Percentiles rank a stretch among this genome's conserved stretches.
Evolutionary conservation across 78 protist species (phyloP).

Genomic region (Isochrysis galbana): DNA sequence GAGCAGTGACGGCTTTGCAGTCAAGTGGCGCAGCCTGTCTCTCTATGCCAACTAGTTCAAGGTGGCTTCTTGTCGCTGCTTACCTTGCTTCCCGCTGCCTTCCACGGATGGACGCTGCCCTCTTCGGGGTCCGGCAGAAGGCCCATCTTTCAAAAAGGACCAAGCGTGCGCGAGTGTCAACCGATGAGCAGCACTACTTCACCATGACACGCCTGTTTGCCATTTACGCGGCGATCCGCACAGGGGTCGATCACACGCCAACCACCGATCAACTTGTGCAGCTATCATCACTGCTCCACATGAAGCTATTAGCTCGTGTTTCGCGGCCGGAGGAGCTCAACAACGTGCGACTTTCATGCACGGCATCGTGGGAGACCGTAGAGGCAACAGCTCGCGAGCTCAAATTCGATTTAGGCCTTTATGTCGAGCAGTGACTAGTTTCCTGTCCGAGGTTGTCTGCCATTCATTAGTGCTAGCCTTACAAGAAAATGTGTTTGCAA

Average conservation of each 20-base stretch:
- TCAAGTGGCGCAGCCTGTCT: neutral
- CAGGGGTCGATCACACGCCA: neutral
- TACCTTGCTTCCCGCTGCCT: neutral
- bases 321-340: neutral
- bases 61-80: neutral
- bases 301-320: neutral
- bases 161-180: neutral
- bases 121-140: neutral
- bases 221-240: neutral
- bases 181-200: neutral
- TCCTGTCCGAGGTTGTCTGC: too few relatives aligned
- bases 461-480: too few relatives aligned
- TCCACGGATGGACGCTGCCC: neutral
- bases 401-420: neutral
- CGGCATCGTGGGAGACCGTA: neutral
- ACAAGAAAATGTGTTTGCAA: too few relatives aligned
- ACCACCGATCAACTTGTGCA: neutral
- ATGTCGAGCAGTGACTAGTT: too few relatives aligned
- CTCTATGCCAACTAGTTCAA: neutral
- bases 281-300: neutral
- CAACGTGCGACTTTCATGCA: neutral
- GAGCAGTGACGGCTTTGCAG: neutral
- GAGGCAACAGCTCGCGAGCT: neutral
- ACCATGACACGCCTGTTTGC: neutral
- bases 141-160: neutral